A percentile compares a stretch with the other conserved stretches of the same genome.
Conservation (phyloP, 2,329 filamentous ascomycete species). For the Colletotrichum tropicicola region DNA sequence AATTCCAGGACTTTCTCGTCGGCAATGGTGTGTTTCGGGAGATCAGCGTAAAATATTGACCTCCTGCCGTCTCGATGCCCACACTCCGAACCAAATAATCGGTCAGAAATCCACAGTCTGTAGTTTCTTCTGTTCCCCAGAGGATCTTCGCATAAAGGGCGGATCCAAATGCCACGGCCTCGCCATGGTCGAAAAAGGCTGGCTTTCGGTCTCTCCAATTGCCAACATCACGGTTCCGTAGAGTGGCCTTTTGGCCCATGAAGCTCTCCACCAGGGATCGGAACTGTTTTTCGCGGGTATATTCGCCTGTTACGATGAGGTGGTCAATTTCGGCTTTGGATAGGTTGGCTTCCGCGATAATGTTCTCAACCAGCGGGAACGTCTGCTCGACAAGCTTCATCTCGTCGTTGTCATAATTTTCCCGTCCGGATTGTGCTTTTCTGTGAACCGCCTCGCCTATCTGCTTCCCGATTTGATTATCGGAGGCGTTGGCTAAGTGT, state of each 20-base stretch:
- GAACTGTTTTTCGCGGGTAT: not conserved
- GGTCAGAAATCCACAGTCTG: no score
- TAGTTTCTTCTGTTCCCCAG: no score
- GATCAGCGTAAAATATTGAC: no score
- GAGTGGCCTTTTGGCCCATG: not conserved
- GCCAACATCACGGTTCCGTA: no score
- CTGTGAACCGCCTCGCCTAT: not conserved
- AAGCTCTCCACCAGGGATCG: not conserved
- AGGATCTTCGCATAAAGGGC: no score
- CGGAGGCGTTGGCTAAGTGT: not conserved
- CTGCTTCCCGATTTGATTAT: not conserved
- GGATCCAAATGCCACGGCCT: no score
- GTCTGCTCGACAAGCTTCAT: not conserved
- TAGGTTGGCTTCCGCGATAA: not conserved
- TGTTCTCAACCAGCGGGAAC: not conserved
- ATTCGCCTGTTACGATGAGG: not conserved
- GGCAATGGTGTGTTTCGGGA: no score
- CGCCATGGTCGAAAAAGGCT: no score
- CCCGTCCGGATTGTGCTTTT: not conserved
- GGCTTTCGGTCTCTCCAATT: no score
- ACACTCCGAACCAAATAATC: no score
- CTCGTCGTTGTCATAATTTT: not conserved
- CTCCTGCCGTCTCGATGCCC: no score
- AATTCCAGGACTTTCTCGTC: no score
- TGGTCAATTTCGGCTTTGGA: not conserved